Base-by-base conservation (phyloP, 2,329 filamentous ascomycete genomes). In the Fusarium aywerte region DNA sequence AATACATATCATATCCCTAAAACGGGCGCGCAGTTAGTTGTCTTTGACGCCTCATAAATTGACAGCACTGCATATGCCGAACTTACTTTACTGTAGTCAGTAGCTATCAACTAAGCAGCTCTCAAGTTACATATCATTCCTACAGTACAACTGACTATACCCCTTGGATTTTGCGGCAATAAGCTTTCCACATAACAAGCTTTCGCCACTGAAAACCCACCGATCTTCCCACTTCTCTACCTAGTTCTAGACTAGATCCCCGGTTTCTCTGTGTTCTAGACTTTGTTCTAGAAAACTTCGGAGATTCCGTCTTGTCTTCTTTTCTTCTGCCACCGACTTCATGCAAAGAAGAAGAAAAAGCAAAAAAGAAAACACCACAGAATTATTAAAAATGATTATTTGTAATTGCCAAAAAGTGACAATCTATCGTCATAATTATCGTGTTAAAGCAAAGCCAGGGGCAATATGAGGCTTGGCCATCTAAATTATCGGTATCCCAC, bases 181-280 rank as follows among this genome's bases (percentile, higher is more conserved):
- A 69, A 72, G 51, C 65, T 72, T 69, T 72, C 54, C 54, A 60
- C 56, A 47, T 20, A 49, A 59, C 60, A 67, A 66, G 56, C 58
- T 60, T 69, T 70, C 38, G 62, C 67, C 67, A 67, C 56, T 21
- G 31, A 36, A 36, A n/a, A n/a, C n/a, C n/a, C n/a, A n/a, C n/a
- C n/a, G n/a, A 21, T 39, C 36, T 9, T 39, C 36, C n/a, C n/a
- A n/a, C n/a, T n/a, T n/a, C n/a, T n/a, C 7, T 27, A 27, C 8
- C 5, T 27, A 7, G 61, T 63, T 69, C 65, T 67, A 69, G 65
- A 69, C 65, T n/a, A 11, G 3, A 7, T 10, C 29, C n/a, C 36
- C 25, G 23, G 9, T 36, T 38, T 62, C 25, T 20, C 8, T 12
- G 5, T 27, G 53, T 50, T 60, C 55, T 44, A 29, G 56, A 27